Conservation (phyloP, 495 filamentous ascomycete species). For the Aspergillus hancockii region DNA sequence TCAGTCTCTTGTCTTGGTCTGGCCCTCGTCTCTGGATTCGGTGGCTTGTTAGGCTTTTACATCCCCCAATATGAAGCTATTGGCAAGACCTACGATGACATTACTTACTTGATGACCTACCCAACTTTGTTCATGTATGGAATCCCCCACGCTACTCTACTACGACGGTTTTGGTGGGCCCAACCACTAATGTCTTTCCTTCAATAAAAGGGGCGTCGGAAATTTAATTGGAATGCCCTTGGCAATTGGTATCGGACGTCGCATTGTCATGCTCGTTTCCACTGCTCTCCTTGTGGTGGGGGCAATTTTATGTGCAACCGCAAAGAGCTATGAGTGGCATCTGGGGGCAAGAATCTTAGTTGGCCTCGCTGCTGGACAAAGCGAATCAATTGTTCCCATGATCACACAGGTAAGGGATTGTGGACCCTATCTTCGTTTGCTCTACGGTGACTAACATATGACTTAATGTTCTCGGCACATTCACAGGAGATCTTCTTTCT, state of each 20-base stretch:
- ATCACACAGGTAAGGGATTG: slow-evolving; percentile 32
- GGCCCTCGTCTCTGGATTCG: slow-evolving; percentile 31
- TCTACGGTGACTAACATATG: no score
- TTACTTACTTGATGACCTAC: slow-evolving; percentile 36
- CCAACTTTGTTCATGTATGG: slow-evolving; percentile 32
- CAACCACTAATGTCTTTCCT: neutral
- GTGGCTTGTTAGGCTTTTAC: slow-evolving; percentile 30
- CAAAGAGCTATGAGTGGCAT: slow-evolving; percentile 28
- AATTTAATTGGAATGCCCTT: slow-evolving; percentile 45
- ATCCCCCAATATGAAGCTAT: slow-evolving; percentile 20
- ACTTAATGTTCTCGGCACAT: neutral
- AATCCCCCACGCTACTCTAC: neutral
- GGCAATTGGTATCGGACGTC: slow-evolving; percentile 40
- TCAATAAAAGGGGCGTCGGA: slow-evolving; percentile 32
- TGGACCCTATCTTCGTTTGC: no score
- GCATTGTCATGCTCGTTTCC: slow-evolving; percentile 35
- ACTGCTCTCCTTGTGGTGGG: slow-evolving; percentile 28
- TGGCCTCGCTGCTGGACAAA: slow-evolving; percentile 35
- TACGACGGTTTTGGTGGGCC: neutral
- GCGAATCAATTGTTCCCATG: slow-evolving; percentile 38
- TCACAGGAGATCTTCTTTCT: slow-evolving; percentile 38
- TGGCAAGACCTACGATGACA: slow-evolving; percentile 28
- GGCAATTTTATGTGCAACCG: slow-evolving; percentile 24
- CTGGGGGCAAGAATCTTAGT: slow-evolving; percentile 32
- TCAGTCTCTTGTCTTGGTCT: slow-evolving; percentile 31